These are phyloP conservation scores for Amniculicola lignicola DNA, from an alignment of 495 filamentous ascomycete species.

Conservation along the genomic window DNA sequence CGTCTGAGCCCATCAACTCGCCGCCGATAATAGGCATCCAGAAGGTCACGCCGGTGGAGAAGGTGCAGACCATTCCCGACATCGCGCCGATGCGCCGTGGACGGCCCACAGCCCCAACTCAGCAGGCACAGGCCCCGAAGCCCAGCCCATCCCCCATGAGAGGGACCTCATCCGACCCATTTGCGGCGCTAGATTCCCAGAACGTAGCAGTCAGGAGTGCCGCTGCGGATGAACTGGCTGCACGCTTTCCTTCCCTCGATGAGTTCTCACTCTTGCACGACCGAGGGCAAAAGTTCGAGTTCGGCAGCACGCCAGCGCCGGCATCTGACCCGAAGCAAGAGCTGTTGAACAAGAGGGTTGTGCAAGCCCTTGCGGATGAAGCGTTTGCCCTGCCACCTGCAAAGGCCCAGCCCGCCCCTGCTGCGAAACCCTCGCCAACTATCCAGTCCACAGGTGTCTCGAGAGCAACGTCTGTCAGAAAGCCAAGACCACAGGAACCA, in stretches of 20 bases:
- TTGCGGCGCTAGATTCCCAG: slow-evolving; percentile 75
- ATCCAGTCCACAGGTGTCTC: slow-evolving; percentile 19
- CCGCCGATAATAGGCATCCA: slow-evolving; percentile 69
- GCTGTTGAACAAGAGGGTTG: slow-evolving; percentile 69
- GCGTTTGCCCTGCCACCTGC: slow-evolving; percentile 61
- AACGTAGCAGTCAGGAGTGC: slow-evolving; percentile 42
- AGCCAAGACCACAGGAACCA: slow-evolving; percentile 40
- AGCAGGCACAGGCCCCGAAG: slow-evolving; percentile 48
- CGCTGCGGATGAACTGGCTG: slow-evolving; percentile 72
- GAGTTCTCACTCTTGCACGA: slow-evolving; percentile 91
- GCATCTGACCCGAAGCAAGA: slow-evolving; percentile 48
- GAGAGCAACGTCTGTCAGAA: slow-evolving; percentile 34
- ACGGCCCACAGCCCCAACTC: slow-evolving; percentile 59
- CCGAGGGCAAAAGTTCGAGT: slow-evolving; percentile 83
- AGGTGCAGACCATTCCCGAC: slow-evolving; percentile 75
- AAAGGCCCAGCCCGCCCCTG: slow-evolving; percentile 24
- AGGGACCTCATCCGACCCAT: slow-evolving; percentile 74
- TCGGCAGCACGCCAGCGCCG: slow-evolving; percentile 55
- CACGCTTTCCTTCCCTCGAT: slow-evolving; percentile 85
- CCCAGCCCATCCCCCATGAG: slow-evolving; percentile 73
- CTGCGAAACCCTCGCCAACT: slow-evolving; percentile 17
- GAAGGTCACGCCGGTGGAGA: slow-evolving; percentile 60
- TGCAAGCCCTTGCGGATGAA: slow-evolving; percentile 83
- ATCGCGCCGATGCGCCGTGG: slow-evolving; percentile 94
- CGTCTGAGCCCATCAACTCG: slow-evolving; percentile 50